Conservation (phyloP, 371 early-diverging fungal genomes). For the Enteropsectra breve region DNA sequence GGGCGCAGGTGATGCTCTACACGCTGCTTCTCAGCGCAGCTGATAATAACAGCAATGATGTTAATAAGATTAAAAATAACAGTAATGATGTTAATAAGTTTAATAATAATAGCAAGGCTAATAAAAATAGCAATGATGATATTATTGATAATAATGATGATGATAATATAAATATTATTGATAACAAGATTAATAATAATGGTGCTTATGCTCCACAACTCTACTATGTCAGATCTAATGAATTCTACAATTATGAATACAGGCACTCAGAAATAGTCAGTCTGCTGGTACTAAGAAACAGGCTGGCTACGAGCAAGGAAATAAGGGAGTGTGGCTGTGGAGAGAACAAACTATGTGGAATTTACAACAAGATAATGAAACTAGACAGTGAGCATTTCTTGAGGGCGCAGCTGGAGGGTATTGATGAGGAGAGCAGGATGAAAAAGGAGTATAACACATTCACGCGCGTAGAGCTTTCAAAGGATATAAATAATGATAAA, state of each 20-base stretch:
- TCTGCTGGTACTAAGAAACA: constrained; percentile 41
- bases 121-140: not conserved
- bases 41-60: not conserved
- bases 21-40: constrained; percentile 35
- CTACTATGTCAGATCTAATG: constrained; percentile 28
- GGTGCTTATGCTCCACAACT: constrained; percentile 12
- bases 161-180: not conserved
- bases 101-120: constrained; percentile 4
- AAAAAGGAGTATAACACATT: too few species aligned
- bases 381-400: constrained; percentile 25
- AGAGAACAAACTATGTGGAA: constrained; percentile 10
- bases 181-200: not conserved
- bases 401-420: constrained; percentile 30
- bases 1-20: constrained; percentile 49
- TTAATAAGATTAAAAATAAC: not conserved
- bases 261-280: constrained; percentile 40
- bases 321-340: constrained; percentile 15
- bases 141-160: constrained; percentile 1
- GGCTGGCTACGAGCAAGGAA: constrained; percentile 1
- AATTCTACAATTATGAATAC: constrained; percentile 22
- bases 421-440: constrained; percentile 24
- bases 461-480: too few species aligned
- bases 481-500: not conserved
- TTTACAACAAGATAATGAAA: constrained; percentile 17
- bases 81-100: constrained; percentile 5